Conservation (phyloP, 2,329 filamentous ascomycete species). For the Diaporthe eres region DNA sequence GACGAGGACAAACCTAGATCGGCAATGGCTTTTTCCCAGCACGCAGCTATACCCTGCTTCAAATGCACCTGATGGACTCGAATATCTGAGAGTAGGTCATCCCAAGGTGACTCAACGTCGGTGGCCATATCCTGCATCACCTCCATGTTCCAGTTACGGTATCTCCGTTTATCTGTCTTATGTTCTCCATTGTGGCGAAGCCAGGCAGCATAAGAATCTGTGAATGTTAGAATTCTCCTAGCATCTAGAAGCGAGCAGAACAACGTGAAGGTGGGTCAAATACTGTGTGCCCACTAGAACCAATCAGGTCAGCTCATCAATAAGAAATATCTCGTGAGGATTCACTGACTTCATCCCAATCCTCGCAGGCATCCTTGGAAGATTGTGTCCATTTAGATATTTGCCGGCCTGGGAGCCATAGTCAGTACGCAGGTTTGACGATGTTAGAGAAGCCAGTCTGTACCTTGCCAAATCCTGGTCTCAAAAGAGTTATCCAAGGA, state of each 20-base stretch:
- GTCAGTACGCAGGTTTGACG: not conserved
- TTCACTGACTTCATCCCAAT: not conserved
- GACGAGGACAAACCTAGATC: not conserved
- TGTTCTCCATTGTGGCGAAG: not conserved
- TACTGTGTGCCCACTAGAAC: not conserved
- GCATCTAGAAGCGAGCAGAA: not conserved
- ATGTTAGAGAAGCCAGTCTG: no score
- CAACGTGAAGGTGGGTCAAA: not conserved
- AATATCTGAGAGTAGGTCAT: not conserved
- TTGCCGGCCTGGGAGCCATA: not conserved
- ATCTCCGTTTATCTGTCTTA: fast-evolving
- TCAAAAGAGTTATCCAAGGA: not conserved
- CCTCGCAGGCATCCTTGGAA: not conserved
- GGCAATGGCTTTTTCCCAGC: not conserved
- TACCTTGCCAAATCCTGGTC: not conserved
- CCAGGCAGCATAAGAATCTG: not conserved
- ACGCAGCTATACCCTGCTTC: not conserved
- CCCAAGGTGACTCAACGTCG: not conserved
- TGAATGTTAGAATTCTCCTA: not conserved
- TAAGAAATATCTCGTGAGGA: not conserved
- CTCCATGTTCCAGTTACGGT: slow-evolving; percentile 1
- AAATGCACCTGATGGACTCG: not conserved
- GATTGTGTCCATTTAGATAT: not conserved
- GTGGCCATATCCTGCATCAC: not conserved
- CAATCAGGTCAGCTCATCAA: not conserved